These are phyloP conservation scores for Symbiodinium pilosum DNA, from an alignment of 73 alveolate species.

Conservation along the genomic window DNA sequence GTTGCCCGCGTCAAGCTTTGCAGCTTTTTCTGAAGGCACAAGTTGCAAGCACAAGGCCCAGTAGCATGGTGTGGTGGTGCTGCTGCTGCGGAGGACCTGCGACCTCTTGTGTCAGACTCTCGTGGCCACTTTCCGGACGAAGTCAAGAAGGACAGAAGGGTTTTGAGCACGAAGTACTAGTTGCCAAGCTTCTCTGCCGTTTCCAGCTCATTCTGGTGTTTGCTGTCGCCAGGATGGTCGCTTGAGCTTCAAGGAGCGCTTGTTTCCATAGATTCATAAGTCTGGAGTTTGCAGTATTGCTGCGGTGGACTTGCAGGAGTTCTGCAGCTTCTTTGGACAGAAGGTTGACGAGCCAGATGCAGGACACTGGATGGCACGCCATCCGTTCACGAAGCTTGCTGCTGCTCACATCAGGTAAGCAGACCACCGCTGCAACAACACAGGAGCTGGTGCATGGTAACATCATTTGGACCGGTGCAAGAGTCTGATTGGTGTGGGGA, in stretches of 20 bases:
- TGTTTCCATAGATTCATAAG: too few species aligned
- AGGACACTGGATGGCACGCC: too few species aligned
- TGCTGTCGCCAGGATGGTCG: not conserved
- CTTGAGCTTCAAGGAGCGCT: slow-evolving; percentile 8
- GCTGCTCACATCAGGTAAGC: too few species aligned
- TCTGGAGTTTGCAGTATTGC: not conserved
- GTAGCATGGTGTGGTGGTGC: not conserved
- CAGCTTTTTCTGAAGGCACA: not conserved
- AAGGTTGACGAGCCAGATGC: not conserved
- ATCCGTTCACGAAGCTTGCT: too few species aligned
- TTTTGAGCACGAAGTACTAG: too few species aligned
- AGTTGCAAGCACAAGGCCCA: not conserved
- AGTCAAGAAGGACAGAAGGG: not conserved
- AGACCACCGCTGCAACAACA: too few species aligned
- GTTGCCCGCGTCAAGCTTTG: slow-evolving; percentile 3
- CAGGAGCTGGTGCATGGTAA: too few species aligned
- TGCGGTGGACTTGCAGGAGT: not conserved
- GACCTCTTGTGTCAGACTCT: not conserved
- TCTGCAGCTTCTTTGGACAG: not conserved
- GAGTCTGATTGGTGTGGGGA: too few species aligned
- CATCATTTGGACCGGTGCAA: too few species aligned
- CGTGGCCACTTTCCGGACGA: not conserved
- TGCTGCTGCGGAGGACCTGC: not conserved
- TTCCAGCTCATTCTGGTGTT: too few species aligned
- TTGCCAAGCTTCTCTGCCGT: too few species aligned